phyloP scores from a whole-genome alignment of 2,329 filamentous ascomycete genomes.

The Purpureocillium takamizusanense region DNA sequence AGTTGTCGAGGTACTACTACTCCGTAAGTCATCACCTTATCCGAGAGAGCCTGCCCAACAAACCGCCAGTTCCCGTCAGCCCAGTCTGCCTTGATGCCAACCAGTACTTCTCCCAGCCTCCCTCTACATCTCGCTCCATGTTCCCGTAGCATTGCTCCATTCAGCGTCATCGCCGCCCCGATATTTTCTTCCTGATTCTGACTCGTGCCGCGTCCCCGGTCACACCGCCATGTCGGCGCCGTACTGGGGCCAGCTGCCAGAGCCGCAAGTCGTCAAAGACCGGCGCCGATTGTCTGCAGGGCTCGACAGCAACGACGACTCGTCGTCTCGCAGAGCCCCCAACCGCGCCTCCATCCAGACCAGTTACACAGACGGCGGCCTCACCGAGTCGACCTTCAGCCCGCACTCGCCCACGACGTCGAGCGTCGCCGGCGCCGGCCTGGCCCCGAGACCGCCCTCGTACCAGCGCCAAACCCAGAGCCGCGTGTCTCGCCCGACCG shows the following conservation, averaged over 20 bases:
- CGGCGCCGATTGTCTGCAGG: constrained; percentile 19
- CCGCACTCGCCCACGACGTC: constrained; percentile 46
- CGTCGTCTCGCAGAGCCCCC: constrained; percentile 32
- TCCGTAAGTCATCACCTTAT: too few relatives aligned
- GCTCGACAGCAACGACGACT: constrained; percentile 18
- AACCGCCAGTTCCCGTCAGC: too few relatives aligned
- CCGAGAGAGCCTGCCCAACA: too few relatives aligned
- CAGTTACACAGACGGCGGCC: constrained; percentile 17
- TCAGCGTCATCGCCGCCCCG: too few relatives aligned
- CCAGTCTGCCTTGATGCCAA: too few relatives aligned
- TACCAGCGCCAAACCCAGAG: constrained; percentile 32
- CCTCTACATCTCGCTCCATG: too few relatives aligned
- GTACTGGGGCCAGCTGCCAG: constrained; percentile 51
- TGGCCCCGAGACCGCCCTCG: constrained; percentile 52
- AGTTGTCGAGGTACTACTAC: too few relatives aligned
- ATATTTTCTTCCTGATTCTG: neutral
- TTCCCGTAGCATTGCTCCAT: too few relatives aligned
- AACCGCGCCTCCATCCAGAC: constrained; percentile 49
- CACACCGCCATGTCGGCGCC: constrained; percentile 34
- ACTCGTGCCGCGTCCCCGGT: too few relatives aligned
- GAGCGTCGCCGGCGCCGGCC: constrained; percentile 39
- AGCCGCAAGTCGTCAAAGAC: constrained; percentile 30
- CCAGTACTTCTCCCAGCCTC: too few relatives aligned
- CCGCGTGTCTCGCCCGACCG: constrained; percentile 20
- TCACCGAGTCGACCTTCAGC: constrained; percentile 48